phyloP scores from a whole-genome alignment of 257 asterid species.

The Nicotiana sylvestris region DNA sequence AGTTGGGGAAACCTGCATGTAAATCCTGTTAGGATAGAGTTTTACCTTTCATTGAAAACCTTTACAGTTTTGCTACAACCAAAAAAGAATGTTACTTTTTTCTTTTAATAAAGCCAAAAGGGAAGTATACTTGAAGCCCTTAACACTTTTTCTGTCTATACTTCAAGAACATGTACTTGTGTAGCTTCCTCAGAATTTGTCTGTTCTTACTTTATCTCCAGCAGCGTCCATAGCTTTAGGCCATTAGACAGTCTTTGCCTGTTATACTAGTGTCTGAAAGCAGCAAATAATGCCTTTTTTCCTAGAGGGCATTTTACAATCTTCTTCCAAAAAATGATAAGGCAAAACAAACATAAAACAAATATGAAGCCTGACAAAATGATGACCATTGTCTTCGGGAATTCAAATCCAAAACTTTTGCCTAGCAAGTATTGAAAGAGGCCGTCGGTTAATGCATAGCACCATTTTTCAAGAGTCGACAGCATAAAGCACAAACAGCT shows the following conservation, averaged over 20 bases:
- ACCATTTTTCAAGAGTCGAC: background rate
- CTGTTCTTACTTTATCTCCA: background rate
- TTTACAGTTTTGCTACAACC: background rate
- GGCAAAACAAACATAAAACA: background rate
- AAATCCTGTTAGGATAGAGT: background rate
- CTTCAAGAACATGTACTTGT: background rate
- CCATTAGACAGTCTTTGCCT: background rate
- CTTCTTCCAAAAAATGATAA: background rate
- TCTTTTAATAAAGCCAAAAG: background rate
- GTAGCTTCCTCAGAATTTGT: background rate
- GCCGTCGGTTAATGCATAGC: background rate
- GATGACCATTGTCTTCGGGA: background rate
- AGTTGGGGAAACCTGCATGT: constrained; percentile 89
- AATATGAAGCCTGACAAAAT: background rate
- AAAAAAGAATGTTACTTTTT: background rate
- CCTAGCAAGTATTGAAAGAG: background rate
- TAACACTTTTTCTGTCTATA: background rate
- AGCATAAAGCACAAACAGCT: background rate
- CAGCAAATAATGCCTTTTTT: background rate
- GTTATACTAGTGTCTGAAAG: constrained; percentile 7
- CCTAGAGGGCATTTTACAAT: background rate
- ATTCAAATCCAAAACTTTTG: background rate
- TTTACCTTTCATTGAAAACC: background rate
- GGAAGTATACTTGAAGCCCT: background rate
- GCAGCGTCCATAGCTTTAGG: background rate